Conservation (phyloP, 1,139 yeast genomes). For the Zygoascus meyerae region DNA sequence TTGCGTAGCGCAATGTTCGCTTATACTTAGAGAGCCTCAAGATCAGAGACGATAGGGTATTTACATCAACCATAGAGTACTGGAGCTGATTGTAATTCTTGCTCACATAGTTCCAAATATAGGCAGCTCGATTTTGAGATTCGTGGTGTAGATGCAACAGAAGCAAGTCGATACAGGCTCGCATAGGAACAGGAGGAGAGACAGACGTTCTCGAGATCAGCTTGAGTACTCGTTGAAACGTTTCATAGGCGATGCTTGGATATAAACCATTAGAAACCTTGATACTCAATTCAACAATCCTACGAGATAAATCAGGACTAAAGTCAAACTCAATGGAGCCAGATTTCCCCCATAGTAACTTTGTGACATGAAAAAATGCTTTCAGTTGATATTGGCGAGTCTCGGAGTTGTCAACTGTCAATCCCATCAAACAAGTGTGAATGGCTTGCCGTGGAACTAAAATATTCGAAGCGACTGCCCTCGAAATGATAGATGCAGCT, state of each 20-base stretch:
- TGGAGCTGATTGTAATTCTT: constrained; percentile 9
- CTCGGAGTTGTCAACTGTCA: constrained; percentile 18
- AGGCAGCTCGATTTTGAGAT: constrained; percentile 17
- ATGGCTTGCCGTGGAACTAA: constrained; percentile 10
- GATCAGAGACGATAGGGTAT: constrained; percentile 20
- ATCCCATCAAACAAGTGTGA: constrained; percentile 13
- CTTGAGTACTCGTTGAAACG: not conserved
- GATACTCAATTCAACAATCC: constrained; percentile 17
- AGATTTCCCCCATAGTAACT: not conserved
- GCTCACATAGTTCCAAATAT: constrained; percentile 16
- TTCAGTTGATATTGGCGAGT: constrained; percentile 15
- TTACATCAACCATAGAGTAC: constrained; percentile 14
- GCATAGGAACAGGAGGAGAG: constrained; percentile 18
- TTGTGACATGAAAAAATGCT: constrained; percentile 14
- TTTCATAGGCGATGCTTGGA: constrained; percentile 24
- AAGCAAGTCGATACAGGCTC: constrained; percentile 16
- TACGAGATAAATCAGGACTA: constrained; percentile 14
- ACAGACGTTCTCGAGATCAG: not conserved
- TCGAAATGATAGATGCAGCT: constrained; percentile 19
- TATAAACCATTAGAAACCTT: constrained; percentile 13
- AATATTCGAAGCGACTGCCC: constrained; percentile 11
- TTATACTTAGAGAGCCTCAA: constrained; percentile 21
- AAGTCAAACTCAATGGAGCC: not conserved
- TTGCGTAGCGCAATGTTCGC: constrained; percentile 18
- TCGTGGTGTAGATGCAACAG: constrained; percentile 16